phyloP scores from a whole-genome alignment of 345 rosid genomes.

The Laguncularia racemosa region DNA sequence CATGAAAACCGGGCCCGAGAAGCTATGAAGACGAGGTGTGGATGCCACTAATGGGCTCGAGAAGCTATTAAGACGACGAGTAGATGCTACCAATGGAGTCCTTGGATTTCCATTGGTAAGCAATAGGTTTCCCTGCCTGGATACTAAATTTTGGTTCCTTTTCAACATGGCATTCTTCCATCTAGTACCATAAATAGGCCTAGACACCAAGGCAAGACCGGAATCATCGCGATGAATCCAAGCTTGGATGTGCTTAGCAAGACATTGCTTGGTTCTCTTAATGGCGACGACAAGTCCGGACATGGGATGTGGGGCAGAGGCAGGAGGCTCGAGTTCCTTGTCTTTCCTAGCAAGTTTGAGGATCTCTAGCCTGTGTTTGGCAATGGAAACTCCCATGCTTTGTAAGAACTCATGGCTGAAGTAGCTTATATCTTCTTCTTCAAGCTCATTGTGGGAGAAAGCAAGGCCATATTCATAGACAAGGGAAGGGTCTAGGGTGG shows the following conservation, averaged over 20 bases:
- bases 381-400: conserved; percentile 93
- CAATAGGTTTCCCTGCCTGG: conserved; percentile 42
- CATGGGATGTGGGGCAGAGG: conserved; percentile 25
- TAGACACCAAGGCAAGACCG: conserved; percentile 38
- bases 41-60: conserved; percentile 24
- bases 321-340: conserved; percentile 10
- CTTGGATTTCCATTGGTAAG: conserved; percentile 48
- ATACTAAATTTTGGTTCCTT: conserved; percentile 50
- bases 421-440: conserved; percentile 61
- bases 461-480: conserved; percentile 77
- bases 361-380: conserved; percentile 93
- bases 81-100: conserved; percentile 21
- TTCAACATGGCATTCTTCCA: conserved; percentile 59
- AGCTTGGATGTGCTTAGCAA: conserved; percentile 38
- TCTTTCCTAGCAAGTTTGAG: conserved; percentile 68
- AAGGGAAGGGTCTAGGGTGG: conserved; percentile 62
- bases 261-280: conserved; percentile 45
- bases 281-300: conserved; percentile 50
- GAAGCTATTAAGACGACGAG: conserved; percentile 15
- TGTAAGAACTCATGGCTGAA: conserved; percentile 95
- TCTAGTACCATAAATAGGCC: conserved; percentile 30
- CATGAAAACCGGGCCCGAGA: conserved; percentile 23
- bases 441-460: conserved; percentile 82
- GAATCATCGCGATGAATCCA: conserved; percentile 42
- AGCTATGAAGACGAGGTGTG: conserved; percentile 15